Evolutionary conservation across 164 flowering plant genomes (phyloP).

Genomic region (Nymphaea colorata): DNA sequence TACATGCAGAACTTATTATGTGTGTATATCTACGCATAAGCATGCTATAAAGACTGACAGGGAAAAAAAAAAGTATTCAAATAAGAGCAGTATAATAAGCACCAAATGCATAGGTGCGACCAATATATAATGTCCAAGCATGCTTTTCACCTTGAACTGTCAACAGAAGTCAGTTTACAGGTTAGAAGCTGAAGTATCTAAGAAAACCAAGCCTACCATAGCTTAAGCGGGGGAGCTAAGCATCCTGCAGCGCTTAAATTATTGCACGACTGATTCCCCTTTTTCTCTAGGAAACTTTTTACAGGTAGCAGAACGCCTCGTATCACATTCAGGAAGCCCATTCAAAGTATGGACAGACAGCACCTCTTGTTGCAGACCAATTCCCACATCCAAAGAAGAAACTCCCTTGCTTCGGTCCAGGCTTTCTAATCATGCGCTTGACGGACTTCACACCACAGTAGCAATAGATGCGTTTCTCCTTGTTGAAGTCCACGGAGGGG

Average conservation of each 20-base stretch:
- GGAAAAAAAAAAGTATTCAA: too few species aligned
- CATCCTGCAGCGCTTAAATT: neutral
- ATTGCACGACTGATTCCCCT: neutral
- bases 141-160: conserved; percentile 7
- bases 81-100: too few species aligned
- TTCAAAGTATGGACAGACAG: conserved; percentile 62
- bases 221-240: neutral
- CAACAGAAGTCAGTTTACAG: conserved; percentile 31
- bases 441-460: conserved; percentile 72
- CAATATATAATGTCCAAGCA: neutral
- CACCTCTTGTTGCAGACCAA: conserved; percentile 68
- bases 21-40: too few species aligned
- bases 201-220: neutral
- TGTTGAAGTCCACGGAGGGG: conserved; percentile 13
- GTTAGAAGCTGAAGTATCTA: conserved; percentile 12
- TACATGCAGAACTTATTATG: too few species aligned
- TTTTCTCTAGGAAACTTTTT: neutral
- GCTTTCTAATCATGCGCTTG: conserved; percentile 44
- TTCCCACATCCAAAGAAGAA: conserved; percentile 91
- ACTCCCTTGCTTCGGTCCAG: conserved; percentile 78
- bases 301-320: neutral
- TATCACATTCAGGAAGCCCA: conserved; percentile 36
- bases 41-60: too few species aligned
- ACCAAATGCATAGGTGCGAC: neutral
- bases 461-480: conserved; percentile 29